These are phyloP conservation scores for Candida qinlingensis DNA, from an alignment of 805 yeast genomes.

Conservation along the genomic window DNA sequence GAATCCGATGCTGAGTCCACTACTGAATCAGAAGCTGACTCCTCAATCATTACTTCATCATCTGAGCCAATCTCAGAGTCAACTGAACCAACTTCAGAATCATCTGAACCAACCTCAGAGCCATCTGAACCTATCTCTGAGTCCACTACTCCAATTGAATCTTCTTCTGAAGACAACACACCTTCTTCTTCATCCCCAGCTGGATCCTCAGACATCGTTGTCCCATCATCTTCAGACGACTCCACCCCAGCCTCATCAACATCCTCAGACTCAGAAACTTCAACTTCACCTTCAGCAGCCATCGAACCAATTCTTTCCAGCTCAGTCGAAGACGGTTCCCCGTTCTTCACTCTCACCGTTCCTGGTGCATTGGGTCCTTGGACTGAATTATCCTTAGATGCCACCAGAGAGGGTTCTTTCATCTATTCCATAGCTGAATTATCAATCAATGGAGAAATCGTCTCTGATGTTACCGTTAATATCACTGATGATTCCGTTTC, in stretches of 20 bases:
- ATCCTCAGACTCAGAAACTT: background rate
- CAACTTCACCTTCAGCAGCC: background rate
- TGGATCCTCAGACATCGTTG: background rate
- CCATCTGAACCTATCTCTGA: background rate
- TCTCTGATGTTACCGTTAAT: background rate
- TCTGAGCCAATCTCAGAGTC: background rate
- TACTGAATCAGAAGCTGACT: background rate
- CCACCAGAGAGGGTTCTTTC: slow-evolving; percentile 7
- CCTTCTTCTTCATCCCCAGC: background rate
- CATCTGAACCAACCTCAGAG: background rate
- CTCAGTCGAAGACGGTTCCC: slow-evolving; percentile 10
- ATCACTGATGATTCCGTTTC: slow-evolving; percentile 6
- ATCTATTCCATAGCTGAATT: slow-evolving; percentile 8
- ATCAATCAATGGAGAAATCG: slow-evolving; percentile 9
- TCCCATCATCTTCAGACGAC: background rate
- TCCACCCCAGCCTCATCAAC: background rate
- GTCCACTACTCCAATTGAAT: background rate
- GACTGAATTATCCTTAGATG: slow-evolving; percentile 9
- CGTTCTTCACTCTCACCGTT: slow-evolving; percentile 11
- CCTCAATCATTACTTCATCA: background rate
- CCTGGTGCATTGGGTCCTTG: slow-evolving; percentile 20
- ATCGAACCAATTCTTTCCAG: background rate
- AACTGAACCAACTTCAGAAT: background rate
- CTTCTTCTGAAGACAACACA: background rate
- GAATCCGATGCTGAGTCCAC: background rate